A percentile compares a stretch with the other conserved stretches of the same genome.
phyloP scores from a whole-genome alignment of 2,329 filamentous ascomycete species.

The Zalaria obscura region DNA sequence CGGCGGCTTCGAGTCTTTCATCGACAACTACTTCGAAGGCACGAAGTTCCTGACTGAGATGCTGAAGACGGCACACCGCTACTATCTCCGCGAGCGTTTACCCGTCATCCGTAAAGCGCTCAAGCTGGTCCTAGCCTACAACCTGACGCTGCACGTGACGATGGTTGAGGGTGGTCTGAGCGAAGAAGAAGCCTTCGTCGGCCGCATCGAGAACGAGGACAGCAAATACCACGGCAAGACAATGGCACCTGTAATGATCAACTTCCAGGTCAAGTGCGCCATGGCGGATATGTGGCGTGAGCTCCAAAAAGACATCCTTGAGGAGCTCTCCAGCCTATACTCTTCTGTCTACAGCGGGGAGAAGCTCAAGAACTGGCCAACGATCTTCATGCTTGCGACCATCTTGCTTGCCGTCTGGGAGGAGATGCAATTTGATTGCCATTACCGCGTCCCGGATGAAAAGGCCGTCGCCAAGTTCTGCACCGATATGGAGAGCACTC shows the following conservation, averaged over 20 bases:
- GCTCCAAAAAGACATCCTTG: conserved; percentile 86
- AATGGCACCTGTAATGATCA: conserved; percentile 95
- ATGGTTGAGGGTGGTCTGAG: conserved; percentile 83
- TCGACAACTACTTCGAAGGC: conserved; percentile 91
- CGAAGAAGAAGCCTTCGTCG: conserved; percentile 61
- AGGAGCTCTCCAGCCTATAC: conserved; percentile 84
- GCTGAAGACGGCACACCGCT: conserved; percentile 88
- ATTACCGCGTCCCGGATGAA: conserved; percentile 81
- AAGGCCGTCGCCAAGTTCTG: conserved; percentile 86
- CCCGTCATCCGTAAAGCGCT: conserved; percentile 88
- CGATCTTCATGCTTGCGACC: conserved; percentile 92
- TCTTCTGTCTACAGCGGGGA: conserved; percentile 97
- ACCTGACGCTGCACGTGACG: conserved; percentile 85
- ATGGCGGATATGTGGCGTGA: conserved; percentile 98
- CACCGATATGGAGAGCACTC: conserved; percentile 88
- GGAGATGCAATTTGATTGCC: conserved; percentile 97
- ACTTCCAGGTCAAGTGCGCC: conserved; percentile 97
- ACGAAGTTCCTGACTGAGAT: conserved; percentile 93
- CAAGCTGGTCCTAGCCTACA: conserved; percentile 91
- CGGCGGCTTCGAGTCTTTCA: conserved; percentile 78
- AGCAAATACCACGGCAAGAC: conserved; percentile 85
- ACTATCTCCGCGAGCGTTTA: conserved; percentile 75
- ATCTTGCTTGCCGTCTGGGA: conserved; percentile 94
- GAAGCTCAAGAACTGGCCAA: conserved; percentile 97
- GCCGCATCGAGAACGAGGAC: conserved; percentile 71